Evolutionary conservation across 139 green algal genomes (phyloP).

Genomic region (Pleodorina starrii): DNA sequence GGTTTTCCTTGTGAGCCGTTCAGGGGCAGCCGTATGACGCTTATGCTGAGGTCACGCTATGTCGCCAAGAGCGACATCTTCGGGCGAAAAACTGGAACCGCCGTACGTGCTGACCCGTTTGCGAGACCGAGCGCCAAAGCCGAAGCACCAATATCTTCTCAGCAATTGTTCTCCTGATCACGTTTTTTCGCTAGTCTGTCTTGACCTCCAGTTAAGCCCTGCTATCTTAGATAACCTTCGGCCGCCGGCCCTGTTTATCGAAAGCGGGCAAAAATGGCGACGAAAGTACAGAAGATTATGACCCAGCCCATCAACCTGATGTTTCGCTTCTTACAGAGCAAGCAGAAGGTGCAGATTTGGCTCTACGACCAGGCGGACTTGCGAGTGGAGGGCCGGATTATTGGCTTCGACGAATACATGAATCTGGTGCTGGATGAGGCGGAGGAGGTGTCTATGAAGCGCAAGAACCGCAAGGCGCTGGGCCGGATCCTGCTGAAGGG

Average conservation of each 20-base stretch:
- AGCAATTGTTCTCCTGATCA: too few species aligned
- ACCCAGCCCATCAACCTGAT: conserved; percentile 95
- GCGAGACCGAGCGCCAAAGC: too few species aligned
- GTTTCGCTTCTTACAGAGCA: conserved; percentile 97
- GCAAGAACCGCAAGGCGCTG: conserved; percentile 92
- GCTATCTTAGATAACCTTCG: too few species aligned
- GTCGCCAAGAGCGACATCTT: too few species aligned
- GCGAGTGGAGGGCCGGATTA: conserved; percentile 96
- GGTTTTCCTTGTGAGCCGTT: too few species aligned
- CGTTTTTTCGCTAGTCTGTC: too few species aligned
- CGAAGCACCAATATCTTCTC: too few species aligned
- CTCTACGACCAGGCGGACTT: conserved; percentile 96
- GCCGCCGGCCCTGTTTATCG: not conserved
- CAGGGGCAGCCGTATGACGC: too few species aligned
- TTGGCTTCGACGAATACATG: conserved; percentile 99
- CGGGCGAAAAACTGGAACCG: too few species aligned
- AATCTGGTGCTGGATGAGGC: conserved; percentile 99
- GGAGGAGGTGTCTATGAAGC: conserved; percentile 97
- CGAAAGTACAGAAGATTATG: conserved; percentile 80
- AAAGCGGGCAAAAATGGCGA: conserved; percentile 66
- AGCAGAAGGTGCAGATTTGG: conserved; percentile 97
- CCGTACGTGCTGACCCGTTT: too few species aligned
- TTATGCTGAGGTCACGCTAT: too few species aligned
- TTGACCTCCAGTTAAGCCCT: too few species aligned
- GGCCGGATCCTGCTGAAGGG: conserved; percentile 98